phyloP scores from a whole-genome alignment of 2,329 filamentous ascomycete genomes.

The Trematosphaeria pertusa region DNA sequence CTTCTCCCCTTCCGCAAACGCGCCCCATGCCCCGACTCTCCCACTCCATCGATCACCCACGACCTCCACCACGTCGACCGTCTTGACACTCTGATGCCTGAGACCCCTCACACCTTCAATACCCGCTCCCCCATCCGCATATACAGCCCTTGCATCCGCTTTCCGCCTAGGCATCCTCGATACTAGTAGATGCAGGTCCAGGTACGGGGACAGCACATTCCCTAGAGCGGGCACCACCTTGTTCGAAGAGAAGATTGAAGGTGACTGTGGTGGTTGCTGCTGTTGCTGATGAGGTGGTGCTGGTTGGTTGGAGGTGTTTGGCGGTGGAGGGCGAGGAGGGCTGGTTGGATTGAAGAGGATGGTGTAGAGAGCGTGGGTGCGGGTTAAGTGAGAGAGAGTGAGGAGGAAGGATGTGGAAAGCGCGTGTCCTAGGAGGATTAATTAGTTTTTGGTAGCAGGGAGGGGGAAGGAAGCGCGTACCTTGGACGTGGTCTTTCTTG shows the following conservation, averaged over 20 bases:
- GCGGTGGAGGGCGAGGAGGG: neutral
- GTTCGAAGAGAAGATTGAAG: constrained; percentile 52
- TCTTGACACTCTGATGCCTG: constrained; percentile 26
- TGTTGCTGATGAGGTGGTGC: constrained; percentile 37
- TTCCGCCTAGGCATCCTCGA: constrained; percentile 43
- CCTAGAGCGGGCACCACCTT: constrained; percentile 47
- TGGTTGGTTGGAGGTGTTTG: constrained; percentile 3
- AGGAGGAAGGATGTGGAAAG: constrained; percentile 52
- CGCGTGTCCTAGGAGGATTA: constrained; percentile 43
- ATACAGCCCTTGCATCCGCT: constrained; percentile 43
- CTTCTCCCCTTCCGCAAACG: constrained; percentile 17
- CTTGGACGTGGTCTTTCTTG: constrained; percentile 46
- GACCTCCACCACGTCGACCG: constrained; percentile 52
- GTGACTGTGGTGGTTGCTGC: constrained; percentile 26
- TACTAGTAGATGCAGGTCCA: constrained; percentile 54
- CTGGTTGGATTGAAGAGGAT: constrained; percentile 44
- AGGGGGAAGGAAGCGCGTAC: constrained; percentile 24
- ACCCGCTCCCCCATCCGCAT: constrained; percentile 23
- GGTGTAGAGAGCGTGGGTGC: constrained; percentile 43
- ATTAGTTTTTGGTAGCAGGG: constrained; percentile 15
- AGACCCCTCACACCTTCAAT: constrained; percentile 7
- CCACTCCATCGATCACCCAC: constrained; percentile 50
- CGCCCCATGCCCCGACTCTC: constrained; percentile 49
- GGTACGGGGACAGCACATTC: constrained; percentile 41
- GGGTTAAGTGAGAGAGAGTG: constrained; percentile 49